phyloP scores from a whole-genome alignment of 164 flowering plant genomes.

The Euptelea pleiosperma region DNA sequence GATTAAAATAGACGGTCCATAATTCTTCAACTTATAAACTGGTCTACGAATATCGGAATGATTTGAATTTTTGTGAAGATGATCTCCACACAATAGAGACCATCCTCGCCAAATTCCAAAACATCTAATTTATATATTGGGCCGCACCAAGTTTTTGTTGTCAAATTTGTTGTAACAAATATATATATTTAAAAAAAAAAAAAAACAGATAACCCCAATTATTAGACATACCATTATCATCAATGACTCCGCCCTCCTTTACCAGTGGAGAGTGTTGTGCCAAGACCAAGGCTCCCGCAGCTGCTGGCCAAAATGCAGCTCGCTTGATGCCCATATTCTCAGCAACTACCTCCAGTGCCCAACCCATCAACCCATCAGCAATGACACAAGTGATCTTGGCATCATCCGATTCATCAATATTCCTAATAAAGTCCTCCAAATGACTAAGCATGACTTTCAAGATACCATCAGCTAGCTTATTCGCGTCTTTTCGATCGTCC shows the following conservation, averaged over 20 bases:
- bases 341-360: constrained; percentile 25
- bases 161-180: no score
- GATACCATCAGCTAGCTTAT: background rate
- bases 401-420: constrained; percentile 7
- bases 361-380: constrained; percentile 22
- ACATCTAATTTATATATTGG: no score
- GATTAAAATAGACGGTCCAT: no score
- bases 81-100: no score
- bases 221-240: constrained; percentile 17
- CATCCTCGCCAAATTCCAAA: no score
- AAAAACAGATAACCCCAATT: background rate
- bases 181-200: no score
- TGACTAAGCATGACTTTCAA: constrained; percentile 12
- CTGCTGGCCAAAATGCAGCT: constrained; percentile 18
- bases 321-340: constrained; percentile 22
- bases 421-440: constrained; percentile 16
- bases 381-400: constrained; percentile 27
- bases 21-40: no score
- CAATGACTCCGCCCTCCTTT: constrained; percentile 20
- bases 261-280: constrained; percentile 17
- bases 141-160: no score
- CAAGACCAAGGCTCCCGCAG: constrained; percentile 10
- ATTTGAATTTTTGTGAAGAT: no score
- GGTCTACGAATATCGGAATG: no score
- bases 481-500: constrained; percentile 8